Conservation (phyloP, 768 basidiomycete genomes). For the Phylloporus scabripes region DNA sequence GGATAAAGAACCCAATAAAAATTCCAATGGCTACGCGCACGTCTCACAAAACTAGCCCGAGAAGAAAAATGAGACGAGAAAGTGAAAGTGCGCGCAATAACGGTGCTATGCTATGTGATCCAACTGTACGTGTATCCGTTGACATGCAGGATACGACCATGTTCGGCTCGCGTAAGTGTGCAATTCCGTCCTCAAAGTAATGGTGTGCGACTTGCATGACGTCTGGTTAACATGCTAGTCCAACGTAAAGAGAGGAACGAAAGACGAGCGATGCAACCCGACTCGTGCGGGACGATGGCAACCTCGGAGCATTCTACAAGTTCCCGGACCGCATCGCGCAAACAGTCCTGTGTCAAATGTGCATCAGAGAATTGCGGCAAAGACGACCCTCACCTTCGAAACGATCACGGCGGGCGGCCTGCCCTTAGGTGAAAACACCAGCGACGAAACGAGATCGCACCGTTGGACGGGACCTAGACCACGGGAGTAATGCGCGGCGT, state of each 20-base stretch:
- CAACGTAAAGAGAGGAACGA: background rate
- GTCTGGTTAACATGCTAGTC: constrained; percentile 40
- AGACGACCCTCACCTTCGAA: constrained; percentile 44
- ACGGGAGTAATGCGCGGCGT: background rate
- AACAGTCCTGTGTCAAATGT: constrained; percentile 39
- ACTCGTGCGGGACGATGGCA: constrained; percentile 90
- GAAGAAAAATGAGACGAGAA: background rate
- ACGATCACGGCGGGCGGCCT: too few species aligned
- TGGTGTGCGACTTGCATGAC: constrained; percentile 88
- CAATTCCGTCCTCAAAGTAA: constrained; percentile 89
- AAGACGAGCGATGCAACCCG: constrained; percentile 37
- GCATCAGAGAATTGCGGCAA: background rate
- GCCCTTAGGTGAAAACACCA: too few species aligned
- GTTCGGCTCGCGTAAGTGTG: too few species aligned
- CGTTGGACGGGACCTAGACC: background rate
- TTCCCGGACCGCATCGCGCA: constrained; percentile 86
- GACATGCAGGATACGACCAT: background rate
- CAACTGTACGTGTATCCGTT: too few species aligned
- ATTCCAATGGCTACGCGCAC: too few species aligned
- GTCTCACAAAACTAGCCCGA: background rate
- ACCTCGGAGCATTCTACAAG: constrained; percentile 78
- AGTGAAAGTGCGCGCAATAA: background rate
- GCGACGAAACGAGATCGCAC: background rate
- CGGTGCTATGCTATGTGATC: background rate
- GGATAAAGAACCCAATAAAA: too few species aligned